Conservation (phyloP, 1,139 yeast genomes). For the Yamadazyma pseudoaaseri region DNA sequence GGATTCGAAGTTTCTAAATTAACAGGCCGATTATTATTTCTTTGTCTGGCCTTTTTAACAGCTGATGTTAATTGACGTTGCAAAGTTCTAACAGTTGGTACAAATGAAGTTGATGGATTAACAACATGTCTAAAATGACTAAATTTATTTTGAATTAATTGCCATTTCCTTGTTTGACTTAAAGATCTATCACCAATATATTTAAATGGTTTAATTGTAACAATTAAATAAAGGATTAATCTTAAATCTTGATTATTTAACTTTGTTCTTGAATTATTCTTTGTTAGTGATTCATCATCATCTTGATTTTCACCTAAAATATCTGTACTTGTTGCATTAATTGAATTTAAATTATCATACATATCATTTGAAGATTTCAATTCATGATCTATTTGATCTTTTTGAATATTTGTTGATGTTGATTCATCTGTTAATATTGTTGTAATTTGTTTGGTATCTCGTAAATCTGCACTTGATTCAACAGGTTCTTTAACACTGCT, state of each 20-base stretch:
- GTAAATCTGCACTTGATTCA: neutral
- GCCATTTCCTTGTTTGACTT: slow-evolving; percentile 39
- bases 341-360: neutral
- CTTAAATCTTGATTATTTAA: slow-evolving; percentile 28
- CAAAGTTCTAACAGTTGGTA: slow-evolving; percentile 38
- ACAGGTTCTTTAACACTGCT: no score
- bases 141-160: slow-evolving; percentile 27
- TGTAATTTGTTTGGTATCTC: neutral
- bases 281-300: neutral
- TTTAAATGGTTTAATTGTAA: slow-evolving; percentile 35
- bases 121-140: slow-evolving; percentile 19
- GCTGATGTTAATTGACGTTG: slow-evolving; percentile 38
- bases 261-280: slow-evolving; percentile 23
- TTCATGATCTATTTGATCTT: neutral
- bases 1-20: slow-evolving; percentile 12
- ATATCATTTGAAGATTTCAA: neutral
- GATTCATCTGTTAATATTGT: neutral
- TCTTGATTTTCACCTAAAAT: neutral
- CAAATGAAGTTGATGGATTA: slow-evolving; percentile 12
- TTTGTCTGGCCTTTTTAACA: slow-evolving; percentile 25
- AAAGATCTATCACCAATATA: slow-evolving; percentile 35
- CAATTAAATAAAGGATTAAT: slow-evolving; percentile 30
- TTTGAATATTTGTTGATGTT: neutral
- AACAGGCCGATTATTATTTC: slow-evolving; percentile 4
- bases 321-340: neutral